Evolutionary conservation across 345 rosid genomes (phyloP).

Genomic region (Lepidium didymum): DNA sequence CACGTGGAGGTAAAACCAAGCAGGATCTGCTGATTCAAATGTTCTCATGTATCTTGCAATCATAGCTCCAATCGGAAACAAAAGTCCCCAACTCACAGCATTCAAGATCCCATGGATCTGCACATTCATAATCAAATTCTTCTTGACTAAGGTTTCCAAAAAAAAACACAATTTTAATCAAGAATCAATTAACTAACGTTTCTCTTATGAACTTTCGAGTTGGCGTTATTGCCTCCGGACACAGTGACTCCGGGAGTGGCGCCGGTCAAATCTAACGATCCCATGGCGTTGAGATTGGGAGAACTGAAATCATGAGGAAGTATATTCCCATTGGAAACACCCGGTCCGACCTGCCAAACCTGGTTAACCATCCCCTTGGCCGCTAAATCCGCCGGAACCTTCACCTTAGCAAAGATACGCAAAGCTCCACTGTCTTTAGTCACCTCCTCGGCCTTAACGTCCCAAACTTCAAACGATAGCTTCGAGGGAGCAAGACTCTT

Average conservation of each 20-base stretch:
- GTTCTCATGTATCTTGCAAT: conserved; percentile 31
- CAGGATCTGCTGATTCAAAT: conserved; percentile 26
- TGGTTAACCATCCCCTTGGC: conserved; percentile 48
- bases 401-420: conserved; percentile 54
- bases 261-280: conserved; percentile 33
- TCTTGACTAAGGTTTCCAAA: not conserved
- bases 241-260: not conserved
- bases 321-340: conserved; percentile 23
- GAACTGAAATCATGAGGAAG: conserved; percentile 24
- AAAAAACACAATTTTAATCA: no score
- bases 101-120: conserved; percentile 37
- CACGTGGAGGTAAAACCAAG: conserved; percentile 37
- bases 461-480: conserved; percentile 67
- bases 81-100: conserved; percentile 37
- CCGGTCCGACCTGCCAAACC: conserved; percentile 82
- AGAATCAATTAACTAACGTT: conserved; percentile 36
- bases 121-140: not conserved
- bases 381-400: conserved; percentile 53
- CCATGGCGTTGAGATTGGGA: conserved; percentile 32
- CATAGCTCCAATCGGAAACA: conserved; percentile 34
- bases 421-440: conserved; percentile 27
- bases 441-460: conserved; percentile 42
- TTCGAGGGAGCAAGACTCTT: conserved; percentile 19
- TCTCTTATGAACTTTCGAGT: conserved; percentile 37
- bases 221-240: conserved; percentile 33